These are phyloP conservation scores for Pezicula rhizophila DNA, from an alignment of 2,329 filamentous ascomycete species.

Conservation along the genomic window DNA sequence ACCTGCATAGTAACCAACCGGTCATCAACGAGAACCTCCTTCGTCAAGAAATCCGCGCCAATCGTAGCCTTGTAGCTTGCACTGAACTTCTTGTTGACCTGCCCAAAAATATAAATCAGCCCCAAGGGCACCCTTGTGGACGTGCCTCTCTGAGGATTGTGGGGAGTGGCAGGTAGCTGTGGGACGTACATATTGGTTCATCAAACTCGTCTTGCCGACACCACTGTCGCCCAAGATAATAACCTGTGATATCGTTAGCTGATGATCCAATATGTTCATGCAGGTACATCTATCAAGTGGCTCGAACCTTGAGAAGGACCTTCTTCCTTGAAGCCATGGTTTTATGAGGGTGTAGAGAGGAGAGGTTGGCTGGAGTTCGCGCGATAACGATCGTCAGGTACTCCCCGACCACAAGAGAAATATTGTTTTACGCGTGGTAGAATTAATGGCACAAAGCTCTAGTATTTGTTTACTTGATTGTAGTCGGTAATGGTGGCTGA, in stretches of 20 bases:
- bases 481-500: neutral
- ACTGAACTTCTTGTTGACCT: constrained; percentile 99
- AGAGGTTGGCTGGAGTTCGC: constrained; percentile 5
- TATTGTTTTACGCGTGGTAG: neutral
- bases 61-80: constrained; percentile 99
- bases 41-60: constrained; percentile 95
- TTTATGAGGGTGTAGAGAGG: constrained; percentile 3
- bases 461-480: neutral
- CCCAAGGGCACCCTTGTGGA: neutral
- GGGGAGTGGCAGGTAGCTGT: neutral
- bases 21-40: constrained; percentile 96
- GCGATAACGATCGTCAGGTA: constrained; percentile 16
- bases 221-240: constrained; percentile 99
- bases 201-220: constrained; percentile 98
- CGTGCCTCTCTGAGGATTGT: neutral
- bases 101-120: constrained; percentile 11
- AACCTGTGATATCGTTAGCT: constrained; percentile 51
- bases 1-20: constrained; percentile 98
- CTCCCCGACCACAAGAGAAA: neutral
- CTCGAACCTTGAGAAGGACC: constrained; percentile 58
- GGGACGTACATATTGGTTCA: constrained; percentile 98
- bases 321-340: constrained; percentile 58
- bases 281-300: neutral
- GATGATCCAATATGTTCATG: neutral
- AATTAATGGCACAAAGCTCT: neutral